phyloP scores from a whole-genome alignment of 257 asterid species.

The Vinca minor region DNA sequence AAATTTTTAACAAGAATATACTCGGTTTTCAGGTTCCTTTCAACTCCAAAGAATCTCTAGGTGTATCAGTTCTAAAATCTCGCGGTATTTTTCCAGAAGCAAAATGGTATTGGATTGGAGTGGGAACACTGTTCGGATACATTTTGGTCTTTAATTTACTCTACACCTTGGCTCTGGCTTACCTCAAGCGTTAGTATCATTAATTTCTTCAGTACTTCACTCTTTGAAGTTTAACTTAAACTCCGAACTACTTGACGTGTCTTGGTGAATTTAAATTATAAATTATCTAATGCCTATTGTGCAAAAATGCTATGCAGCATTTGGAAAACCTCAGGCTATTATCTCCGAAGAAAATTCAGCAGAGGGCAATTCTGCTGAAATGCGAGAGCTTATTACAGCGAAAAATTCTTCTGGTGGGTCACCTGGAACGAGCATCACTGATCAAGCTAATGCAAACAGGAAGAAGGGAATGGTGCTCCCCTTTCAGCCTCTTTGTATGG shows the following conservation, averaged over 20 bases:
- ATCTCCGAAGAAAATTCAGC: conserved; percentile 29
- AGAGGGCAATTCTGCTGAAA: conserved; percentile 24
- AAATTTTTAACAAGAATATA: neutral
- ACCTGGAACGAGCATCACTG: neutral
- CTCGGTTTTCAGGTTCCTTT: conserved; percentile 17
- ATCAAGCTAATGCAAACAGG: conserved; percentile 27
- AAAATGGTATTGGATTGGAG: conserved; percentile 37
- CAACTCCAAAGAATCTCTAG: conserved; percentile 17
- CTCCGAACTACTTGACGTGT: neutral
- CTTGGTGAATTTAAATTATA: neutral
- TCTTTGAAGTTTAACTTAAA: neutral
- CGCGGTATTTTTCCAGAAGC: conserved; percentile 32
- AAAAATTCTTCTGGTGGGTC: conserved; percentile 5
- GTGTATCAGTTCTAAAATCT: conserved; percentile 21
- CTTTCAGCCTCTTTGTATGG: conserved; percentile 66
- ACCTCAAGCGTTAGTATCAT: conserved; percentile 59
- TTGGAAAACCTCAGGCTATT: conserved; percentile 49
- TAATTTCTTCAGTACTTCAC: neutral
- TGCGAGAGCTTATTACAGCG: conserved; percentile 23
- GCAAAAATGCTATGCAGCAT: conserved; percentile 36
- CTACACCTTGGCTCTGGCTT: conserved; percentile 26
- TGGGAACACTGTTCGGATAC: conserved; percentile 28
- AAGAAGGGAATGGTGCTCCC: conserved; percentile 84
- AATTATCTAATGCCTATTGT: neutral
- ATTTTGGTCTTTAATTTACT: conserved; percentile 22